Evolutionary conservation across 768 basidiomycete species (phyloP), one percentile per base, ranked within the genome.

Genomic region (Pisolithus microcarpus): DNA sequence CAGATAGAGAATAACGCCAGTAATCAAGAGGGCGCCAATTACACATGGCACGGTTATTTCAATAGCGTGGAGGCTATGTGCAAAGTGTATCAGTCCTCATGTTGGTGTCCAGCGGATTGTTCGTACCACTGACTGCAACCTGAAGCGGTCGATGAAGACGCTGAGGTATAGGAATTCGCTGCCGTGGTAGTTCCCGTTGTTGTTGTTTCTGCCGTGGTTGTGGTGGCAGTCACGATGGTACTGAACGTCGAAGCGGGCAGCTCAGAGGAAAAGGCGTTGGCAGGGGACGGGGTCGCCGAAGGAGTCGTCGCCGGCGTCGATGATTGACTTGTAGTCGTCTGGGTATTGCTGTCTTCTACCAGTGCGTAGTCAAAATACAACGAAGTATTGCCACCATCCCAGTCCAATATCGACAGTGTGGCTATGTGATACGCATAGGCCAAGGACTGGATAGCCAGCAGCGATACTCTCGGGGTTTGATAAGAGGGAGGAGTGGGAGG

Each of bases 21-120:
- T 23, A 18, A 46, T 24, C 39, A 44, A 5, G 7, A 60, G 21
- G 5, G 38, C 26, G 3, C 48, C 30, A 36, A 53, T 38, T 7
- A 8, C 31, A 21, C 39, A 56, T 11, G 47, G 38, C 31, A 56
- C n/a, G 15, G 48, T 50, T 11, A 55, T 28, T n/a, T 57, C 18
- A 6, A 34, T 21, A 40, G 36, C 23, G n/a, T 54, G 24, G 37
- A 52, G 18, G 30, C 34, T 11, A 13, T 54, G 59, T 23, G 9
- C 7, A 18, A 18, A 21, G 26, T 7, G 6, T 26, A 47, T 59
- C 46, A 58, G 30, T 13, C 18, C 10, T 18, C 39, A 34, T 34
- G 15, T 15, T 34, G 11, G 34, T 21, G n/a, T 2, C 16, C 13
- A 15, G 38, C 26, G 7, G 37, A 8, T 9, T 38, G 47, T 10